Percentiles rank a stretch among this genome's conserved stretches.
These are phyloP conservation scores for Penicillium canariense DNA, from an alignment of 495 filamentous ascomycete species.

Conservation along the genomic window DNA sequence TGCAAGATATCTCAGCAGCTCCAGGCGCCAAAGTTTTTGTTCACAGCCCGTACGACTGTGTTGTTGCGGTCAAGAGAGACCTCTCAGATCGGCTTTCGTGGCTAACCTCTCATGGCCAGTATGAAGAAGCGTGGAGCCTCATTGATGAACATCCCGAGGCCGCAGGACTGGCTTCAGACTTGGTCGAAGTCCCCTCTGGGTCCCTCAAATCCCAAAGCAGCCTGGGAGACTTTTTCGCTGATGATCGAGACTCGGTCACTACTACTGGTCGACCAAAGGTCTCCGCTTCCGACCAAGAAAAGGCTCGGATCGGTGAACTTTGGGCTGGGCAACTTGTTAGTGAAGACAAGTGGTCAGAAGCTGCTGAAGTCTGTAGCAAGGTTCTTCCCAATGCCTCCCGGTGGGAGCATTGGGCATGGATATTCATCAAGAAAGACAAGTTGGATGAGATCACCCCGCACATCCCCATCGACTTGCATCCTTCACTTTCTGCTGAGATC, in stretches of 20 bases:
- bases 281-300: constrained; percentile 80
- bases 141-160: constrained; percentile 75
- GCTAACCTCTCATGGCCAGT: constrained; percentile 74
- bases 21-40: constrained; percentile 91
- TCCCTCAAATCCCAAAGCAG: constrained; percentile 53
- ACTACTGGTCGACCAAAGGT: constrained; percentile 38
- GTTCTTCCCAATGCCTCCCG: constrained; percentile 73
- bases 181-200: constrained; percentile 55
- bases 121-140: constrained; percentile 83
- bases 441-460: constrained; percentile 85
- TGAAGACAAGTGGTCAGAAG: constrained; percentile 68
- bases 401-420: constrained; percentile 95
- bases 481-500: constrained; percentile 73
- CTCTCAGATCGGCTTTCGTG: constrained; percentile 79
- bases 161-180: constrained; percentile 30
- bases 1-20: constrained; percentile 47
- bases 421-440: constrained; percentile 77
- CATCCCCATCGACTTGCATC: constrained; percentile 74
- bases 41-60: constrained; percentile 92
- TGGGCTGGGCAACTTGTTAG: constrained; percentile 85
- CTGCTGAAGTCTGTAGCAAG: constrained; percentile 73
- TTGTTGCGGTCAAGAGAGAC: constrained; percentile 82
- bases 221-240: constrained; percentile 74
- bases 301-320: constrained; percentile 84
- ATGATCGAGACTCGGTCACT: constrained; percentile 65